Base-by-base conservation (phyloP, 1,284 basidiomycete species). In the Boletus semigastroideus region DNA sequence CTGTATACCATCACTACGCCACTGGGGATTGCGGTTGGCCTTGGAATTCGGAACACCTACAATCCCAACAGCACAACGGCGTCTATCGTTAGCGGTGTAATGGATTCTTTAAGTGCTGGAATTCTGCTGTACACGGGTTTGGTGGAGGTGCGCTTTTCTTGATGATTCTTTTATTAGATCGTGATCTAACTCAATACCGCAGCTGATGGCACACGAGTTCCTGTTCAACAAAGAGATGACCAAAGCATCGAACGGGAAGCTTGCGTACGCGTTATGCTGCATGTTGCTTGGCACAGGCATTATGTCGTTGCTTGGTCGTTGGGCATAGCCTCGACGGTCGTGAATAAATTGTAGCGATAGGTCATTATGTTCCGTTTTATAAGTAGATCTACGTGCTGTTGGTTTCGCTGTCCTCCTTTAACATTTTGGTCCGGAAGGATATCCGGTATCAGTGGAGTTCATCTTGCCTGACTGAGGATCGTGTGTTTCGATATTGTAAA, bases 141-240 rank as follows among this genome's bases (percentile, higher is more conserved):
- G 27, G 93, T 95, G 28, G 93, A 96, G 82, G 84, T 87, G 61
- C 40, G 70, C 30, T 25, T 16, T 19, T 37, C 8, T 13, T 0
- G 2, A 5, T 25, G 28, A 5, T n/a, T 41, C n/a, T 13, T 27
- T 16, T 20, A 30, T 8, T 7, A 2, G 22, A 14, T 12, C 48
- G 14, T 36, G 17, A 14, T 34, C 50, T 54, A 39, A 51, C 46
- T 27, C 36, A 19, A 16, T 46, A 41, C 38, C 12, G 4, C 58
- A 90, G 84, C 79, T 96, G 1, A 79, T 98, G 44, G 94, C 92
- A 0, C 94, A 96, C 67, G 94, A 96, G 64, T 94, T 98, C 72
- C 68, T 97, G 45, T 92, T 96, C 72, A 93, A 84, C 75, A 82
- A 84, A 52, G 80, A 88, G 49, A 93, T 94, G 87, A 83, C 87